Evolutionary conservation across 2,329 filamentous ascomycete genomes (phyloP).

Genomic region (Fusarium verrucosum): DNA sequence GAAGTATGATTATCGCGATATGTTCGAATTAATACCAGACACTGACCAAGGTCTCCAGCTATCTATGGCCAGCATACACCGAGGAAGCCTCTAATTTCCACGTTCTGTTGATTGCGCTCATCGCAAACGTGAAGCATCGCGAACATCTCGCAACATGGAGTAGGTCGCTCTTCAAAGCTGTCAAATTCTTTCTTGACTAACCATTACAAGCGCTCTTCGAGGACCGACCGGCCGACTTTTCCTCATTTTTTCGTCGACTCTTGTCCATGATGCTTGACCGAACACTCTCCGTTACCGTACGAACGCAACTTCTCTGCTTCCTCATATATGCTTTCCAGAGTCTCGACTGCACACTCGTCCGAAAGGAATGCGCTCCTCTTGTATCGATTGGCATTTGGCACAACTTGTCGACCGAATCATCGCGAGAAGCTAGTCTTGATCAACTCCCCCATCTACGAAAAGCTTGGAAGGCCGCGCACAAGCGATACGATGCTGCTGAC

Average conservation of each 20-base stretch:
- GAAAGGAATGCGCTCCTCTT: slow-evolving; percentile 94
- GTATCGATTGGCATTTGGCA: slow-evolving; percentile 98
- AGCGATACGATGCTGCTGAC: slow-evolving; percentile 88
- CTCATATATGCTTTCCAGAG: slow-evolving; percentile 94
- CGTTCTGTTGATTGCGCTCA: slow-evolving; percentile 83
- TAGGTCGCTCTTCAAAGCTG: slow-evolving; percentile 51
- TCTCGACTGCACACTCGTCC: slow-evolving; percentile 84
- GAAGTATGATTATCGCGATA: slow-evolving; percentile 58
- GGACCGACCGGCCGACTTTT: slow-evolving; percentile 82
- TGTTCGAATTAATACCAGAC: slow-evolving; percentile 13
- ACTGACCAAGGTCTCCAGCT: slow-evolving; percentile 62
- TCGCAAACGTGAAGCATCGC: slow-evolving; percentile 87
- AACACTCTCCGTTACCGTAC: slow-evolving; percentile 71
- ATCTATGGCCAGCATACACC: slow-evolving; percentile 92
- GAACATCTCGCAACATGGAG: slow-evolving; percentile 90
- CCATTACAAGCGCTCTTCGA: slow-evolving; percentile 73
- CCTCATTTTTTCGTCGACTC: slow-evolving; percentile 86
- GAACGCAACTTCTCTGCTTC: slow-evolving; percentile 87
- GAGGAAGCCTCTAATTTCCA: slow-evolving; percentile 93
- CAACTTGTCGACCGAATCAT: slow-evolving; percentile 81
- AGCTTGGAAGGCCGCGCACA: slow-evolving; percentile 86
- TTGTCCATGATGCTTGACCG: slow-evolving; percentile 84
- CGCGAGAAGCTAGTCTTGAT: slow-evolving; percentile 77
- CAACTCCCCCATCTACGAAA: slow-evolving; percentile 81
- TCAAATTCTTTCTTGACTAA: slow-evolving; percentile 22